Conservation (phyloP, 2,329 filamentous ascomycete genomes). For the Cryphonectria nitschkei region DNA sequence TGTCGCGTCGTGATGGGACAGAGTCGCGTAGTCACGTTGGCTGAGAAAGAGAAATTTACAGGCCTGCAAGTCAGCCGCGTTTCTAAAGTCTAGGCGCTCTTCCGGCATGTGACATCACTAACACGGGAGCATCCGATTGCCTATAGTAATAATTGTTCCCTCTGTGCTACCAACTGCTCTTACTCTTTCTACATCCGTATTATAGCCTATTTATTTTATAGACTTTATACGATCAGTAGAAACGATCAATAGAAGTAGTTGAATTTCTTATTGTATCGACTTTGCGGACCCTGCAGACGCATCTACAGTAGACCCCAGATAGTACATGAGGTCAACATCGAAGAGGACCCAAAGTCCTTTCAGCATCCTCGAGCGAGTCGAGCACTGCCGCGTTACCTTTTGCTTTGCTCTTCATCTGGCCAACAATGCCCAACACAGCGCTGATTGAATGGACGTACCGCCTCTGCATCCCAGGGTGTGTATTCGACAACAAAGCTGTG, state of each 20-base stretch:
- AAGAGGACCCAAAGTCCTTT: conserved; percentile 33
- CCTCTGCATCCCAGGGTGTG: conserved; percentile 50
- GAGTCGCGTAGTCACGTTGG: conserved; percentile 9
- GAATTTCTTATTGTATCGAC: no score
- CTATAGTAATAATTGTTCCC: not conserved
- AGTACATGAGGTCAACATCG: not conserved
- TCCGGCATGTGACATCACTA: conserved; percentile 29
- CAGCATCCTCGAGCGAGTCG: conserved; percentile 51
- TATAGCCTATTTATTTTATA: not conserved
- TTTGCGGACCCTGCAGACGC: no score
- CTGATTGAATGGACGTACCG: conserved; percentile 56
- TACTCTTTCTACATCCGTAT: not conserved
- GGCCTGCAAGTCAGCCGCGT: conserved; percentile 3
- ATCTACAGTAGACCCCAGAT: no score
- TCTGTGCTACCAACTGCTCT: not conserved
- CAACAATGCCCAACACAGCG: conserved; percentile 54
- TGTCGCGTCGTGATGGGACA: not conserved
- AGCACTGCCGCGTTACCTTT: conserved; percentile 37
- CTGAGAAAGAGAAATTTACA: conserved; percentile 8
- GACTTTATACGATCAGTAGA: no score
- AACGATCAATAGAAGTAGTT: not conserved
- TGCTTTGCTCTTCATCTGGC: conserved; percentile 43
- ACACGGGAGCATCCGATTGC: not conserved
- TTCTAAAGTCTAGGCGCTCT: not conserved
- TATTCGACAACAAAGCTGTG: conserved; percentile 52